Conservation (phyloP, 768 basidiomycete genomes). For the Boletus bicolor region DNA sequence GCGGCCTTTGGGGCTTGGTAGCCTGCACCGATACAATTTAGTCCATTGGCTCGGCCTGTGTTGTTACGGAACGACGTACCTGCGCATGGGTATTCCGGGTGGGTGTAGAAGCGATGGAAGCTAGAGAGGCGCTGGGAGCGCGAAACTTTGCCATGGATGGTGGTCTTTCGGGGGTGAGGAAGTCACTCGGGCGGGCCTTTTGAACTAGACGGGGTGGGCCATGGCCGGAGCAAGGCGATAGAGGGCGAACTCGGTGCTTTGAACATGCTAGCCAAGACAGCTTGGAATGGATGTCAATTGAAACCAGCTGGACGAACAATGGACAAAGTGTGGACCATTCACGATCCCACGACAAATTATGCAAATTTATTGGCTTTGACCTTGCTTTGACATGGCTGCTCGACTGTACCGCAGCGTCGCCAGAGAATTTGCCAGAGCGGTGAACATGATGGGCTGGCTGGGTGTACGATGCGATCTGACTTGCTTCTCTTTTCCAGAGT, state of each 20-base stretch:
- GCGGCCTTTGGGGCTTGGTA: slow-evolving; percentile 8
- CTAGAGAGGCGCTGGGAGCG: slow-evolving; percentile 17
- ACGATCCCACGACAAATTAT: slow-evolving; percentile 15
- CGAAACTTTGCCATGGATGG: slow-evolving; percentile 18
- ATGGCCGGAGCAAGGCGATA: not conserved
- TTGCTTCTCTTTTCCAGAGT: slow-evolving; percentile 30
- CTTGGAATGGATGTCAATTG: slow-evolving; percentile 9
- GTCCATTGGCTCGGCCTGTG: not conserved
- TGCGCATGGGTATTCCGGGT: not conserved
- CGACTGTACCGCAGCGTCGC: slow-evolving; percentile 29
- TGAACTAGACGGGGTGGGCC: slow-evolving; percentile 9
- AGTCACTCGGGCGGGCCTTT: slow-evolving; percentile 9
- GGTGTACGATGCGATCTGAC: not conserved
- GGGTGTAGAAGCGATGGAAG: slow-evolving; percentile 1
- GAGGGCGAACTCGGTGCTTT: slow-evolving; percentile 6
- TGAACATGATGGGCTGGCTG: slow-evolving; percentile 1
- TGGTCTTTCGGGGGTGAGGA: not conserved
- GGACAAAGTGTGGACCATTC: slow-evolving; percentile 3
- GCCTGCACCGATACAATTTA: not conserved
- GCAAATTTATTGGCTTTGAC: slow-evolving; percentile 12
- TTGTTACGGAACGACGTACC: slow-evolving; percentile 6
- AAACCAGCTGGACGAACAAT: slow-evolving; percentile 22
- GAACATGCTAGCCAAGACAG: slow-evolving; percentile 7
- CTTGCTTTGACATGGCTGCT: slow-evolving; percentile 25
- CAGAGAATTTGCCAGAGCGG: slow-evolving; percentile 31